Percentiles rank a stretch among this genome's conserved stretches.
Evolutionary conservation across 2,329 filamentous ascomycete genomes (phyloP).

Genomic region (Pseudopithomyces maydicus): DNA sequence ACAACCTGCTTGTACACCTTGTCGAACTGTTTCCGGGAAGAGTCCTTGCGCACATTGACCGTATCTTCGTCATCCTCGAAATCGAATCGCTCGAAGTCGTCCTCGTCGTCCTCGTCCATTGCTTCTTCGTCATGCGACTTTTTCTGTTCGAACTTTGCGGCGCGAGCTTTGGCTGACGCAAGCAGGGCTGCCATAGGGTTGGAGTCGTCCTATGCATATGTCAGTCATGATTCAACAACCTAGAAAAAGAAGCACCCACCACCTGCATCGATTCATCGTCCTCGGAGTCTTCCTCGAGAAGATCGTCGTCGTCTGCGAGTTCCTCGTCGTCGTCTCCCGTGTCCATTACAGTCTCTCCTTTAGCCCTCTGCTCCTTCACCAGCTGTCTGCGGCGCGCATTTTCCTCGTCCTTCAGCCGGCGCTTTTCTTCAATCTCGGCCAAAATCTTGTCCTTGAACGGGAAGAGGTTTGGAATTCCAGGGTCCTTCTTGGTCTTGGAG

Average conservation of each 20-base stretch:
- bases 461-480: conserved; percentile 95
- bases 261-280: conserved; percentile 64
- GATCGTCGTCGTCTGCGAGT: conserved; percentile 60
- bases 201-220: conserved; percentile 59
- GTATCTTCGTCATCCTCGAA: conserved; percentile 51
- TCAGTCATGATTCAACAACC: conserved; percentile 8
- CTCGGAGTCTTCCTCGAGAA: conserved; percentile 55
- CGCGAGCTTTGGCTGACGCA: conserved; percentile 79
- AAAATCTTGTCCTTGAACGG: conserved; percentile 97
- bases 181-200: conserved; percentile 94
- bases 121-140: conserved; percentile 65
- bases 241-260: conserved; percentile 26
- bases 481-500: conserved; percentile 94
- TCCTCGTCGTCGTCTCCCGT: conserved; percentile 46
- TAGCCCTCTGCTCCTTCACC: conserved; percentile 55
- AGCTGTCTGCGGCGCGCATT: conserved; percentile 69
- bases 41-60: conserved; percentile 53
- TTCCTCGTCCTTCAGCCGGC: conserved; percentile 80
- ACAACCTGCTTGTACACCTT: conserved; percentile 95
- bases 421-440: conserved; percentile 90
- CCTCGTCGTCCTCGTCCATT: conserved; percentile 62
- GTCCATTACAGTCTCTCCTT: conserved; percentile 42
- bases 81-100: conserved; percentile 55
- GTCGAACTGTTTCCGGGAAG: conserved; percentile 86
- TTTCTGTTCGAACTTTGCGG: conserved; percentile 73